These are phyloP conservation scores for Misopates orontium DNA, from an alignment of 257 asterid species.

Conservation along the genomic window DNA sequence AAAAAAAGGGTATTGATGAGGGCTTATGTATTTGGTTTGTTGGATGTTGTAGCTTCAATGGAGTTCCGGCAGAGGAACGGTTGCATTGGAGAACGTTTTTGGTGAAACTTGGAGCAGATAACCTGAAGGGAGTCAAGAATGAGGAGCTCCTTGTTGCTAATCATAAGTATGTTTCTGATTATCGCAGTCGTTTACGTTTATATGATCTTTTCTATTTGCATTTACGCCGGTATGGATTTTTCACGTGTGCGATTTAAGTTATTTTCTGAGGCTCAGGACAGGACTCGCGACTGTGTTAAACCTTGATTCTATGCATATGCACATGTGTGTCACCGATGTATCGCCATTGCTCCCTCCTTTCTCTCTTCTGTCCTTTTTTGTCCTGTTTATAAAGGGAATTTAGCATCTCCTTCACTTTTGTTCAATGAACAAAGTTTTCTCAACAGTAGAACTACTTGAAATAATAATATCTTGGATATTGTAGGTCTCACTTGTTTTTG, in stretches of 20 bases:
- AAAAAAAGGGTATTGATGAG: neutral
- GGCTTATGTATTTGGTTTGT: neutral
- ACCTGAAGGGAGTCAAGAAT: slow-evolving; percentile 84
- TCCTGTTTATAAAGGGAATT: neutral
- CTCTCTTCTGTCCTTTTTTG: neutral
- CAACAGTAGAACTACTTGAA: neutral
- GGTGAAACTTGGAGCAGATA: slow-evolving; percentile 90
- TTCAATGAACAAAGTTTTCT: neutral
- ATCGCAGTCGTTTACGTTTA: neutral
- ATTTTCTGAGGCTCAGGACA: no score
- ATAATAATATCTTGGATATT: neutral
- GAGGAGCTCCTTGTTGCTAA: slow-evolving; percentile 96
- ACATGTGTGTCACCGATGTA: neutral
- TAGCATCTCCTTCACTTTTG: neutral
- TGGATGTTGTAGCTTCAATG: slow-evolving; percentile 62
- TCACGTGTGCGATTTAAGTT: neutral
- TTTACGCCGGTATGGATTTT: neutral
- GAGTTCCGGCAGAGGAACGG: slow-evolving; percentile 97
- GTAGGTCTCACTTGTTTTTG: neutral
- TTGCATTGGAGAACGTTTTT: slow-evolving; percentile 91
- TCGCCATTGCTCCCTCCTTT: neutral
- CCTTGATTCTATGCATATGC: neutral
- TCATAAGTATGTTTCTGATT: slow-evolving; percentile 43
- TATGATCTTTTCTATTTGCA: neutral
- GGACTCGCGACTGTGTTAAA: neutral